phyloP scores from a whole-genome alignment of 2,329 filamentous ascomycete species.

The Blumeria graminis region DNA sequence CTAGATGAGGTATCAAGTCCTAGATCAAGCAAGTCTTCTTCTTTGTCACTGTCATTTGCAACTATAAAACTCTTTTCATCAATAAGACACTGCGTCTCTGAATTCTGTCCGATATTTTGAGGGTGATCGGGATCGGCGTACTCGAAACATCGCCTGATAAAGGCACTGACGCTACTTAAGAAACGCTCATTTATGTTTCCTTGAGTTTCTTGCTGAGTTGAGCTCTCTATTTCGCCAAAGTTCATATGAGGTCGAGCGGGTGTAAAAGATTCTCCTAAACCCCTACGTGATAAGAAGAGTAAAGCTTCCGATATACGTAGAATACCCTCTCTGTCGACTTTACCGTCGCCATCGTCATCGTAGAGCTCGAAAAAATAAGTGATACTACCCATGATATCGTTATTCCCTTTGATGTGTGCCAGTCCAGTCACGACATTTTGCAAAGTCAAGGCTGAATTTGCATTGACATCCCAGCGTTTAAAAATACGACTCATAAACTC shows the following conservation, averaged over 20 bases:
- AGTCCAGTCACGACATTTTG: slow-evolving; percentile 84
- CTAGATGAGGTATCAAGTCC: slow-evolving; percentile 16
- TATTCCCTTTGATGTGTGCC: slow-evolving; percentile 73
- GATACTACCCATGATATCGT: slow-evolving; percentile 94
- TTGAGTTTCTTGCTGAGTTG: slow-evolving; percentile 17
- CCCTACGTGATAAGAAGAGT: slow-evolving; percentile 73
- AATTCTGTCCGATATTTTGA: slow-evolving; percentile 24
- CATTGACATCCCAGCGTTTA: slow-evolving; percentile 64
- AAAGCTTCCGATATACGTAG: slow-evolving; percentile 82
- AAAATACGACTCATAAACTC: slow-evolving; percentile 84
- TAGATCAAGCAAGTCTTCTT: slow-evolving; percentile 36
- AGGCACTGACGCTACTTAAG: slow-evolving; percentile 76
- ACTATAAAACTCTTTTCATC: slow-evolving; percentile 42
- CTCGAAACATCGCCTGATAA: slow-evolving; percentile 90
- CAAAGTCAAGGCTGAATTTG: slow-evolving; percentile 52
- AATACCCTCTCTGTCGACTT: slow-evolving; percentile 85
- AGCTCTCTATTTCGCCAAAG: slow-evolving; percentile 17
- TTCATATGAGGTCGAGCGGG: slow-evolving; percentile 35
- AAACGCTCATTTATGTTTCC: slow-evolving; percentile 64
- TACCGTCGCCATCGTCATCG: slow-evolving; percentile 76
- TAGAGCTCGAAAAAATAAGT: slow-evolving; percentile 96
- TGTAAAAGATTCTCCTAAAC: slow-evolving; percentile 50
- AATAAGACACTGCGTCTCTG: slow-evolving; percentile 13
- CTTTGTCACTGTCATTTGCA: slow-evolving; percentile 43
- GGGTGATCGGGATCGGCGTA: slow-evolving; percentile 85